These are phyloP conservation scores for Kuraishia ogatae DNA, from an alignment of 805 yeast genomes.

Conservation along the genomic window DNA sequence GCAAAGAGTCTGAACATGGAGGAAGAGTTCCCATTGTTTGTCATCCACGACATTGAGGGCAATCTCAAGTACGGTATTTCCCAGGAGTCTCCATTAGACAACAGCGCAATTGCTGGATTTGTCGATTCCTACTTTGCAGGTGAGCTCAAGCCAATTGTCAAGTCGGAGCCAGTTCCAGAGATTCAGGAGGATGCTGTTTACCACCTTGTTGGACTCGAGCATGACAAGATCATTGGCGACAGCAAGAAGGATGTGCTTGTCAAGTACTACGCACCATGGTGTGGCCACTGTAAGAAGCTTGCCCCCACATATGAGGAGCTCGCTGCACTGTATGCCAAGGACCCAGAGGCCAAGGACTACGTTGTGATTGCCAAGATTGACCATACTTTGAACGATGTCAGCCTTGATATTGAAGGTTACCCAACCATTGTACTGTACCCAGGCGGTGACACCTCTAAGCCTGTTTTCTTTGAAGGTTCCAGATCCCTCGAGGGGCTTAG, in stretches of 20 bases:
- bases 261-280: conserved; percentile 96
- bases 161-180: conserved; percentile 83
- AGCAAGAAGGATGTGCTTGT: conserved; percentile 64
- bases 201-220: conserved; percentile 78
- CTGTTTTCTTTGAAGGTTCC: conserved; percentile 56
- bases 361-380: conserved; percentile 81
- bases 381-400: conserved; percentile 82
- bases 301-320: conserved; percentile 86
- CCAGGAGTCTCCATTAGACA: conserved; percentile 44
- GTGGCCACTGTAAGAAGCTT: conserved; percentile 90
- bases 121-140: conserved; percentile 59
- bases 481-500: conserved; percentile 71
- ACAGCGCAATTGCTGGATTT: conserved; percentile 48
- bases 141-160: conserved; percentile 60
- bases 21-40: conserved; percentile 85
- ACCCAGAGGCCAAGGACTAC: conserved; percentile 37
- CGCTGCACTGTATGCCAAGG: conserved; percentile 55
- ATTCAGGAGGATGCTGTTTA: conserved; percentile 60
- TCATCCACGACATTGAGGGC: conserved; percentile 60
- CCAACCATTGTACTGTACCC: conserved; percentile 91
- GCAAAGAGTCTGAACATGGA: conserved; percentile 79
- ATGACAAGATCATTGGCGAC: conserved; percentile 57
- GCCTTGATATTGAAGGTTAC: conserved; percentile 73
- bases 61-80: conserved; percentile 74
- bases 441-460: conserved; percentile 66